These are phyloP conservation scores for Pezicula radicicola DNA, from an alignment of 2,329 filamentous ascomycete genomes.

Conservation along the genomic window DNA sequence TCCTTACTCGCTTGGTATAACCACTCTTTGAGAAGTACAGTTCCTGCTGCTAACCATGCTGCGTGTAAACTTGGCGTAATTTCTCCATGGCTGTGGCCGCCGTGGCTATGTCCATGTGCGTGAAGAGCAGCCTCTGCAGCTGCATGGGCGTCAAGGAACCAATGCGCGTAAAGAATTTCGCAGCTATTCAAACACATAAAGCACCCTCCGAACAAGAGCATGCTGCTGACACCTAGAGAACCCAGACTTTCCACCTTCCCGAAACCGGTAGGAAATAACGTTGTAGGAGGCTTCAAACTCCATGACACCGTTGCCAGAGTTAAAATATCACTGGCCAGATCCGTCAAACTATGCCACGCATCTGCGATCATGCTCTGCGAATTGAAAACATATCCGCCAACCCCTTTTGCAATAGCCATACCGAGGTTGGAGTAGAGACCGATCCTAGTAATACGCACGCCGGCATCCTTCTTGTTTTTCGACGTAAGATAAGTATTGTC, in stretches of 20 bases:
- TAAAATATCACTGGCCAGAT: constrained; percentile 91
- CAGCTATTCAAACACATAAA: constrained; percentile 86
- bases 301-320: constrained; percentile 93
- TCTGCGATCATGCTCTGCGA: constrained; percentile 92
- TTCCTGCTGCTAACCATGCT: constrained; percentile 88
- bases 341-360: constrained; percentile 91
- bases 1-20: constrained; percentile 89
- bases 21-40: constrained; percentile 93
- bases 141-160: constrained; percentile 61
- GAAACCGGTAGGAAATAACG: constrained; percentile 84
- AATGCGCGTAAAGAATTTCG: constrained; percentile 67
- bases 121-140: constrained; percentile 52
- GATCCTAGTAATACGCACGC: constrained; percentile 89
- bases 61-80: constrained; percentile 84
- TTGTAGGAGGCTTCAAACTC: constrained; percentile 81
- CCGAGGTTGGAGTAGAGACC: constrained; percentile 85
- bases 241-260: constrained; percentile 98
- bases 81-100: constrained; percentile 60
- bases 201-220: constrained; percentile 83
- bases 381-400: constrained; percentile 91
- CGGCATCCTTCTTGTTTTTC: constrained; percentile 83
- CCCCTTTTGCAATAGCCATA: constrained; percentile 91
- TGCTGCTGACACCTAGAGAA: constrained; percentile 86
- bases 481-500: constrained; percentile 83
- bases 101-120: constrained; percentile 50